Percentiles rank a stretch among this genome's conserved stretches.
These are phyloP conservation scores for Cyberlindnera maritima DNA, from an alignment of 805 yeast genomes.

Conservation along the genomic window DNA sequence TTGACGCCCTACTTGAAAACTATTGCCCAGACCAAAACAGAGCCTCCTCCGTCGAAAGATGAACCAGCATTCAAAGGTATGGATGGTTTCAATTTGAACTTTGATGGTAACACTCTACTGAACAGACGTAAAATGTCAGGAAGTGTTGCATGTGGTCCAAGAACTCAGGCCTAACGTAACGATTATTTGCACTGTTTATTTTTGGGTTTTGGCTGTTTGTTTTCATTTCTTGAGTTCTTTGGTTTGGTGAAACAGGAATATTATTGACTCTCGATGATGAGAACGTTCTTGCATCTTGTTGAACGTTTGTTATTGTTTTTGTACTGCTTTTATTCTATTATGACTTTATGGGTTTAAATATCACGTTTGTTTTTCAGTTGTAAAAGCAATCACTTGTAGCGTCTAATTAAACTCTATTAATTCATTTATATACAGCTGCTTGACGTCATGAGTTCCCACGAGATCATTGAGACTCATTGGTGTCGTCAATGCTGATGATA, in stretches of 20 bases:
- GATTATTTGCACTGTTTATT: not conserved
- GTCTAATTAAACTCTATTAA: not conserved
- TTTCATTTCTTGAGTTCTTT: no score
- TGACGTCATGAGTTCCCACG: no score
- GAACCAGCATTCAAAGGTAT: constrained; percentile 16
- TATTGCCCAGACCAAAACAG: not conserved
- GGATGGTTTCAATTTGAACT: constrained; percentile 24
- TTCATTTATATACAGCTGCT: not conserved
- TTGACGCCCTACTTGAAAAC: constrained; percentile 20
- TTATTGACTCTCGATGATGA: no score
- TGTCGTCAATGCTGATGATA: constrained; percentile 27
- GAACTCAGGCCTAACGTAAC: not conserved
- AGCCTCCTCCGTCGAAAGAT: not conserved
- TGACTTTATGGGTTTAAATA: not conserved
- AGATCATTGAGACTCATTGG: constrained; percentile 19
- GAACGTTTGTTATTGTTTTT: no score
- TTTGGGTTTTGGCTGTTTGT: not conserved
- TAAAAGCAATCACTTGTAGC: not conserved
- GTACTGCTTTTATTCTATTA: not conserved
- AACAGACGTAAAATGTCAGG: constrained; percentile 27
- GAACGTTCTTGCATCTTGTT: no score
- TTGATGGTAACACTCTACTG: constrained; percentile 27
- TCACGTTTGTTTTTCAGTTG: no score
- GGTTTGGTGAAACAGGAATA: no score
- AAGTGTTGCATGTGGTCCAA: constrained; percentile 18